phyloP scores from a whole-genome alignment of 78 protist species.

The Capsaspora owczarzaki region DNA sequence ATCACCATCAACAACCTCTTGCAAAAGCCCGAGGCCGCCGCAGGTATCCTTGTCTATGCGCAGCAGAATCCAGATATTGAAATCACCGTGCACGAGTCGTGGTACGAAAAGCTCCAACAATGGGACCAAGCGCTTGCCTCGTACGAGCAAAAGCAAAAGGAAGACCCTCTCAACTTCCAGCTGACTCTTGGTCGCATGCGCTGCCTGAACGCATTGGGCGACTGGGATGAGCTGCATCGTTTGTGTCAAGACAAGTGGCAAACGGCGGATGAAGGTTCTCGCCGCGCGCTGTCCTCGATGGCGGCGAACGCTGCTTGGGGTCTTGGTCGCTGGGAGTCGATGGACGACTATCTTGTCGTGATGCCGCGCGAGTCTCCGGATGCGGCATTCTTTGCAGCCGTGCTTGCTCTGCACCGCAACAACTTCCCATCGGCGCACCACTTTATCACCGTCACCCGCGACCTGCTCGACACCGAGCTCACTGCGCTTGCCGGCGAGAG shows the following conservation, averaged over 20 bases:
- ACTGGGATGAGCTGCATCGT: constrained; percentile 33
- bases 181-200: constrained; percentile 77
- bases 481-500: constrained; percentile 75
- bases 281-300: constrained; percentile 61
- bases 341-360: constrained; percentile 19
- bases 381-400: constrained; percentile 15
- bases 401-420: constrained; percentile 29
- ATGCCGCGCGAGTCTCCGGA: constrained; percentile 6
- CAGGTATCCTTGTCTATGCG: constrained; percentile 60
- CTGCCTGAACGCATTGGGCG: constrained; percentile 86
- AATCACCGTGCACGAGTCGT: constrained; percentile 54
- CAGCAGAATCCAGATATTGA: constrained; percentile 25
- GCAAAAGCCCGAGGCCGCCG: constrained; percentile 91
- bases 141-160: constrained; percentile 63
- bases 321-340: constrained; percentile 56
- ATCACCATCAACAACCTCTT: constrained; percentile 86
- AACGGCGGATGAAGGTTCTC: constrained; percentile 8
- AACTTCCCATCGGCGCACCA: constrained; percentile 54
- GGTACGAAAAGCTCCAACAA: constrained; percentile 90
- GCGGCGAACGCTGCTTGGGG: constrained; percentile 88
- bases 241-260: constrained; percentile 56
- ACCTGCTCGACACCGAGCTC: constrained; percentile 70
- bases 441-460: constrained; percentile 59
- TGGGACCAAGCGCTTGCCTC: constrained; percentile 89
- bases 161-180: constrained; percentile 31